Conservation (phyloP, 2,329 filamentous ascomycete species). For the Pseudocercospora pini-densiflorae region DNA sequence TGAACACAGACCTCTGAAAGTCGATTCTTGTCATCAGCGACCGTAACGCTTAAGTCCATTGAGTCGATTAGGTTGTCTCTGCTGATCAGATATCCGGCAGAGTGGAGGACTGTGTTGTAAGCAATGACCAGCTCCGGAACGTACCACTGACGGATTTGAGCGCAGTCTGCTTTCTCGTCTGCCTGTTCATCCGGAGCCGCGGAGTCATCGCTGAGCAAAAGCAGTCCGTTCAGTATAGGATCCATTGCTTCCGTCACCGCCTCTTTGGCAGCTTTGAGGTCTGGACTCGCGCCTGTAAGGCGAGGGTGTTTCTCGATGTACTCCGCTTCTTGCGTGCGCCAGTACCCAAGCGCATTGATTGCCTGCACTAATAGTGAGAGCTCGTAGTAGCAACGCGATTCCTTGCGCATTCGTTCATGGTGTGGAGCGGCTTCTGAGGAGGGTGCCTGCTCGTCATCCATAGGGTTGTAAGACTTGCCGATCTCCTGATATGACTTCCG, state of each 20-base stretch:
- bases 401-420: constrained; percentile 32
- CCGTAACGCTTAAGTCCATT: constrained; percentile 79
- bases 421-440: constrained; percentile 25
- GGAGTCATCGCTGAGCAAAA: constrained; percentile 33
- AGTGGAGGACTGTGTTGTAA: constrained; percentile 80
- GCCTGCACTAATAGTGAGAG: constrained; percentile 49
- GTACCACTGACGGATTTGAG: constrained; percentile 73
- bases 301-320: constrained; percentile 36
- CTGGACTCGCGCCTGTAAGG: constrained; percentile 29
- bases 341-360: constrained; percentile 49
- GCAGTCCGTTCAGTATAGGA: constrained; percentile 39
- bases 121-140: constrained; percentile 84
- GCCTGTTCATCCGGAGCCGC: constrained; percentile 57
- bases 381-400: constrained; percentile 47
- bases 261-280: constrained; percentile 45
- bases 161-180: constrained; percentile 64
- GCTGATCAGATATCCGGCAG: constrained; percentile 73
- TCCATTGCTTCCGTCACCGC: constrained; percentile 45
- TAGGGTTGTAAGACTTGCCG: constrained; percentile 46
- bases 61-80: constrained; percentile 79
- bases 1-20: constrained; percentile 45
- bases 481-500: constrained; percentile 48
- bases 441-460: constrained; percentile 30
- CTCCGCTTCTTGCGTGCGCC: constrained; percentile 48
- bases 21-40: constrained; percentile 61